Base-by-base conservation (phyloP, 2,329 filamentous ascomycete species). In the Colletotrichum tropicicola region DNA sequence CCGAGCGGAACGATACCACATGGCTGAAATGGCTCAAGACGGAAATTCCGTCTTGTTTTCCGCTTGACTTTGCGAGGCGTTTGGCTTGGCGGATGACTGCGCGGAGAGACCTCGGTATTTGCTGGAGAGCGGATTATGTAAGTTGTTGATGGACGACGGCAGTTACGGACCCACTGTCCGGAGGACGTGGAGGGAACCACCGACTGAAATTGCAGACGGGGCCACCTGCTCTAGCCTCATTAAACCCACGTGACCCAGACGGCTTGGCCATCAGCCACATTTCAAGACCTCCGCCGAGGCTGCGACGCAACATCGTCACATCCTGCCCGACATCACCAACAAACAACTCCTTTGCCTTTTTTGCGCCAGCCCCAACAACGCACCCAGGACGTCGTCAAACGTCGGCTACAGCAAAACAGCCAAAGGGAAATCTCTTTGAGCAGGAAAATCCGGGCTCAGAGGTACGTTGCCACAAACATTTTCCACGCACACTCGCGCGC, bases 401-500 rank as follows among this genome's bases (percentile, higher is more conserved):
- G 28, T 45, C 51, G 44, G 43, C 57, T 32, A 28, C 47, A 55
- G 44, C 51, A 51, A 51, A 49, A 37, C n/a, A 51, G 39, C 49
- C 55, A 35, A 56, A 61, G 59, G 61, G 59, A 35, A 45, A 35
- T 43, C 37, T 65, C 72, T 75, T 77, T 78, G 76, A 77, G 77
- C 77, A 72, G 67, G 65, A 72, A 73, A 51, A 72, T 17, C 57
- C 51, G 68, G 74, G 80, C 81, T 83, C 81, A 82, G 72, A 85
- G 84, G 84, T 86, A 86, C 83, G 83, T 79, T 61, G 68, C 65
- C 59, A 68, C 65, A 74, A 66, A 70, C 59, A 59, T 68, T 69
- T 39, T n/a, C n/a, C 44, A 52, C 51, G 44, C 58, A 51, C 43
- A 47, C 35, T 27, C 32, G 17, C 58, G 49, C 45, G 51, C 45